Base-by-base conservation (phyloP, 2,329 filamentous ascomycete species). In the Colletotrichum australisinense region DNA sequence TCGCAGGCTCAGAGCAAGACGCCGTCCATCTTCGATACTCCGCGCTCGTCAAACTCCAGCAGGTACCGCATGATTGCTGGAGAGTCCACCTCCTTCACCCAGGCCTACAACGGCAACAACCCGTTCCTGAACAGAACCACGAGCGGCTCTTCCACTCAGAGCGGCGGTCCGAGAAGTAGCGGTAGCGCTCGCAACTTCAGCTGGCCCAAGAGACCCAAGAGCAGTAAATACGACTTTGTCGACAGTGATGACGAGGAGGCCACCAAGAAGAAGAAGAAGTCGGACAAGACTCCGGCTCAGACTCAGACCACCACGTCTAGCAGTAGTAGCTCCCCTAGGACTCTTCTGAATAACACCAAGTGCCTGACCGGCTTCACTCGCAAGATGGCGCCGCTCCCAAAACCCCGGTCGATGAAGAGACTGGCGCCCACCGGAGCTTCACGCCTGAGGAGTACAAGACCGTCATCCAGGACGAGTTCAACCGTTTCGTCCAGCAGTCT, bases 181-280 rank as follows among this genome's bases (percentile, higher is more conserved):
- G 16, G 52, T 16, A 38, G 55, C 35, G 30, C 42, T 58, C 55
- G 70, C 56, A 73, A 73, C 35, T 73, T 73, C 55, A 73, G 67
- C 55, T 53, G 71, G n/a, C 65, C 69, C 49, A 63, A 65, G 38
- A 52, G 16, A 16, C 65, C 60, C 26, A 24, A 56, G 6, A 5
- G 19, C 24, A 56, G 9, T 42, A 57, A 58, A 19, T 46, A 63
- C 30, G 62, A 55, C 38, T 42, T 11, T 19, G 58, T 14, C 5
- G 49, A 72, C 4, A 58, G 11, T 7, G 49, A 72, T 12, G 62
- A 55, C 1, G 62, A 65, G 14, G 28, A 63, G 16, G 32, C 52
- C 38, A 19, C 12, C 14, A 59, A 55, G 32, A 66, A 66, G 19
- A 66, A 66, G 19, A 14, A 63, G 52, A 9, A 55, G 28, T 12